Conservation (phyloP, 345 rosid genomes). For the Euphorbia lathyris region DNA sequence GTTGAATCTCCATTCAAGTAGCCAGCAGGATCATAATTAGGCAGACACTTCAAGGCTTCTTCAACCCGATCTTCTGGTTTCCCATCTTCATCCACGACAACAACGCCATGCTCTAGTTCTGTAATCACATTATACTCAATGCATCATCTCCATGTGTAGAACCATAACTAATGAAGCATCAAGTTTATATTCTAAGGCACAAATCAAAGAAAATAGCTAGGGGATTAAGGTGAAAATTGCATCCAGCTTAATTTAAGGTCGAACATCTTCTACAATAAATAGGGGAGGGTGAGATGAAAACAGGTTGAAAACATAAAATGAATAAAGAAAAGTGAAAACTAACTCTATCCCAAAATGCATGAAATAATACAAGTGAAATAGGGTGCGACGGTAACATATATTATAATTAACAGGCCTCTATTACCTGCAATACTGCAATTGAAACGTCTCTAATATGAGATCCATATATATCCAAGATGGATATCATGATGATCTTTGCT, state of each 20-base stretch:
- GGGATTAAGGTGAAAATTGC: too few species aligned
- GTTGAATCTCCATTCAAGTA: slow-evolving; percentile 31
- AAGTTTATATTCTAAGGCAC: not conserved
- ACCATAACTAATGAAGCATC: not conserved
- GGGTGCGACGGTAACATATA: not conserved
- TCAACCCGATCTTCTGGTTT: slow-evolving; percentile 65
- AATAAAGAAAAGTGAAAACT: not conserved
- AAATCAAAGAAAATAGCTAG: not conserved
- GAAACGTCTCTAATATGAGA: not conserved
- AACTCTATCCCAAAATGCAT: not conserved
- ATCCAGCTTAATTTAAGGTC: not conserved
- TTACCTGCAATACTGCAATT: not conserved
- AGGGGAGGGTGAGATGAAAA: not conserved
- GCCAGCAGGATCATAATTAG: slow-evolving; percentile 51
- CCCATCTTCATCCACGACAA: slow-evolving; percentile 49
- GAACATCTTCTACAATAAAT: not conserved
- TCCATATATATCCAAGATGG: not conserved
- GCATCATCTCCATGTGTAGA: not conserved
- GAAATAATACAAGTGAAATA: not conserved
- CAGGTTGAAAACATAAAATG: not conserved
- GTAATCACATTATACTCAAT: slow-evolving; percentile 21
- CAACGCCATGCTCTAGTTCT: slow-evolving; percentile 58
- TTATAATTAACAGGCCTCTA: not conserved
- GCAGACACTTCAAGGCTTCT: slow-evolving; percentile 68
- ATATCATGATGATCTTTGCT: not conserved